Evolutionary conservation across 2,329 filamentous ascomycete species (phyloP), one percentile per base, ranked within the genome.

Genomic region (Clonostachys byssicola): DNA sequence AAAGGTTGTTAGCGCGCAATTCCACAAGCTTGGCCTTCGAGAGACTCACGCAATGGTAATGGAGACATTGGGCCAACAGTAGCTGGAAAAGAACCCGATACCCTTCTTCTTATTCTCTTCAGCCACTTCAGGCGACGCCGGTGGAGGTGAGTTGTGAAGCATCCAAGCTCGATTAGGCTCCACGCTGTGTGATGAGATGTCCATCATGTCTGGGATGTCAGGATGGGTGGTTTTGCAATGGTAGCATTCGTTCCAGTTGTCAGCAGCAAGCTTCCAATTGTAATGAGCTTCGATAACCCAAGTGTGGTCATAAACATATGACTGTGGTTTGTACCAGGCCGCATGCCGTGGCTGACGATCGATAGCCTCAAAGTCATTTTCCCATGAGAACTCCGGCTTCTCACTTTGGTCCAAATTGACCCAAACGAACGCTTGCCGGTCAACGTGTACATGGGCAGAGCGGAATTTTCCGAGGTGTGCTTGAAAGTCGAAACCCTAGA

Each of bases 241-340:
- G 54, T 84, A 85, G 57, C 80, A 84, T 57, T 81, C 80, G 58
- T 85, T 85, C 67, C 82, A 85, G 65, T 85, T 83, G 57, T 79
- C 73, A 48, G 60, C 59, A 40, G 81, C 63, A 18, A 76, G 73
- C 64, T 82, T 82, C 79, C 79, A 83, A 64, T 82, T 81, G 57
- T 74, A 78, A 34, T 73, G 68, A 0, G 73, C 74, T 42, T 78
- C 72, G 71, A 80, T 74, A 52, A 78, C 71, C 75, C 77, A 82
- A 34, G 63, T 62, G 56, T 81, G 77, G 53, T 82, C 77, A 52
- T 81, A 83, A n/a, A 63, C 56, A 56, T 80, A 85, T n/a, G n/a
- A n/a, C n/a, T n/a, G n/a, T n/a, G n/a, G n/a, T n/a, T n/a, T n/a
- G n/a, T n/a, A n/a, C n/a, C n/a, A n/a, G n/a, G n/a, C n/a, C n/a